Evolutionary conservation across 2,329 filamentous ascomycete species (phyloP).

Genomic region (Xylaria sp.): DNA sequence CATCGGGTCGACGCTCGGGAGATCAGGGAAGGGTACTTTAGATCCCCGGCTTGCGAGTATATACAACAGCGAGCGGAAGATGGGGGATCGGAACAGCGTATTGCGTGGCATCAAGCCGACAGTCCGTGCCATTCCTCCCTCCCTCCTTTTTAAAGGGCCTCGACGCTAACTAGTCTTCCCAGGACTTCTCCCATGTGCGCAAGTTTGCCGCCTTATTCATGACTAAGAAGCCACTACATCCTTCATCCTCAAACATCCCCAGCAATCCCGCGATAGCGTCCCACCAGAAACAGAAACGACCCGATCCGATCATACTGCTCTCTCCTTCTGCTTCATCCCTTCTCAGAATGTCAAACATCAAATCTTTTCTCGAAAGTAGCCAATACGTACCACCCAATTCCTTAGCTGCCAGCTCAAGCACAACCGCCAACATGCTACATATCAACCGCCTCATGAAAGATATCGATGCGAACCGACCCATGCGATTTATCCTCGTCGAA

Average conservation of each 20-base stretch:
- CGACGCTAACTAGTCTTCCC: conserved; percentile 13
- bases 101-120: conserved; percentile 89
- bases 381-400: conserved; percentile 81
- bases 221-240: conserved; percentile 64
- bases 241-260: conserved; percentile 51
- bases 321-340: conserved; percentile 95
- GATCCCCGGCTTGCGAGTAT: conserved; percentile 88
- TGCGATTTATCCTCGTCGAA: conserved; percentile 96
- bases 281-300: conserved; percentile 66
- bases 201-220: conserved; percentile 86
- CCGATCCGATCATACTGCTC: conserved; percentile 93
- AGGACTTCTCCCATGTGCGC: conserved; percentile 95
- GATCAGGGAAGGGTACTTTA: conserved; percentile 72
- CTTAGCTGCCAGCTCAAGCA: conserved; percentile 67
- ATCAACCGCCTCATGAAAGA: conserved; percentile 80
- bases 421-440: conserved; percentile 83
- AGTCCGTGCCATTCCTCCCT: conserved; percentile 63
- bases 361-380: conserved; percentile 89
- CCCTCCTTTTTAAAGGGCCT: background rate
- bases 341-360: conserved; percentile 94
- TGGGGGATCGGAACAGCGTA: conserved; percentile 91
- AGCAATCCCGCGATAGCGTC: conserved; percentile 62
- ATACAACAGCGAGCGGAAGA: conserved; percentile 89
- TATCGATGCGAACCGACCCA: conserved; percentile 75
- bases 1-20: conserved; percentile 58